A percentile compares a stretch with the other conserved stretches of the same genome.
Conservation (phyloP, 805 yeast species). For the Candida parachauliodes region DNA sequence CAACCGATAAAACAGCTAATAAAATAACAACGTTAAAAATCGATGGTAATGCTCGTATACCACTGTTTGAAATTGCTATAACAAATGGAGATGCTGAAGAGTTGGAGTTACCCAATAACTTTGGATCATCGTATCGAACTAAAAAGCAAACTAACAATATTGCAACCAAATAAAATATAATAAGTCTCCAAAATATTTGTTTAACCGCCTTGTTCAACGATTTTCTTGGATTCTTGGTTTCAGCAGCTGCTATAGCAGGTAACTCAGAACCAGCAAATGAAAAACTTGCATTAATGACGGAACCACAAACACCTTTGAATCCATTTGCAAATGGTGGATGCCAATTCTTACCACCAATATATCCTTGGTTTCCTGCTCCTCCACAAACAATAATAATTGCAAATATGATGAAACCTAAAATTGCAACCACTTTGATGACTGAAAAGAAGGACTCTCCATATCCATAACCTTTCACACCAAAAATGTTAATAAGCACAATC, state of each 20-base stretch:
- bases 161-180: constrained; percentile 30
- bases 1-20: constrained; percentile 67
- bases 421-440: constrained; percentile 32
- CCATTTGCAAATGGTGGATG: constrained; percentile 33
- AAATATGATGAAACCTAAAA: constrained; percentile 40
- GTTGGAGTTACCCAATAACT: constrained; percentile 48
- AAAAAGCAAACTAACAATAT: constrained; percentile 28
- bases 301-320: constrained; percentile 29
- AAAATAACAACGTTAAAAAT: constrained; percentile 69
- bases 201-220: constrained; percentile 35
- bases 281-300: constrained; percentile 27
- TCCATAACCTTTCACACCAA: constrained; percentile 36
- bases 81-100: constrained; percentile 71
- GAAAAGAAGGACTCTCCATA: constrained; percentile 35
- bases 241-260: constrained; percentile 31
- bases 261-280: constrained; percentile 29
- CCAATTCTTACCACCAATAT: constrained; percentile 37
- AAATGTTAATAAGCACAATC: constrained; percentile 30
- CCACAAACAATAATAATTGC: constrained; percentile 38
- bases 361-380: constrained; percentile 38
- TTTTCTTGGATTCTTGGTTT: constrained; percentile 31
- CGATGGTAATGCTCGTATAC: constrained; percentile 61
- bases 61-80: constrained; percentile 58
- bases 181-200: constrained; percentile 39
- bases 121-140: constrained; percentile 47